Evolutionary conservation across 257 asterid genomes (phyloP), one percentile per base, ranked within the genome.

Genomic region (Solanum piurae): DNA sequence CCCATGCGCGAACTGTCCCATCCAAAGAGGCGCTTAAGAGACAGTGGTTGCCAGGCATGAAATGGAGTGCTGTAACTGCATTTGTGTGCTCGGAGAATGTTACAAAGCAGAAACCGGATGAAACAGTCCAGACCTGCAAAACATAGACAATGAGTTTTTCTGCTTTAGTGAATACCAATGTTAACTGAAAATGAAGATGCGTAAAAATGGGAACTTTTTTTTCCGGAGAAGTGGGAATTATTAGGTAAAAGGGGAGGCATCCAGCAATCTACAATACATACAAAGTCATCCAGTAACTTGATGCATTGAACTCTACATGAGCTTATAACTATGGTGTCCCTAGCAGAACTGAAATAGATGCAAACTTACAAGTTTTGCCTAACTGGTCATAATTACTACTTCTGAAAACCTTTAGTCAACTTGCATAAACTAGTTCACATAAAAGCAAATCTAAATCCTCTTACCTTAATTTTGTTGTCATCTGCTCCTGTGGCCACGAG

Each of bases 1-100:
- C 99, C 98, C 98, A 97, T 31, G 99, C 99, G 46, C 98, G 98
- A 84, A 97, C 96, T 66, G 99, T 97, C 89, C 99, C 99, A 92
- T 97, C 99, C 88, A 97, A 92, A 87, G 99, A 97, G 83, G 99
- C 99, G 90, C 99, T 97, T 87, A 97, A 91, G 86, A 97, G 98
- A 90, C 97, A 92, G 87, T 97, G 94, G 83, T 96, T 97, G 92
- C 86, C 93, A 74, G 98, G 93, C 98, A 93, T 94, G 93, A 97
- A 97, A 92, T 94, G 98, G 86, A 97, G 93, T 8, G 99, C 99
- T 55, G 99, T 96, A 86, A 97, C 96, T 89, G 98, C 96, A 91
- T 97, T 94, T 55, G 96, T 94, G 89, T 97, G 99, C 95, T 95
- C 99, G 6, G 98, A 91, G 90, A 96, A 97, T 90, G 99, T 97